phyloP scores from a whole-genome alignment of 768 basidiomycete species.

The Polyporus arcularius region DNA sequence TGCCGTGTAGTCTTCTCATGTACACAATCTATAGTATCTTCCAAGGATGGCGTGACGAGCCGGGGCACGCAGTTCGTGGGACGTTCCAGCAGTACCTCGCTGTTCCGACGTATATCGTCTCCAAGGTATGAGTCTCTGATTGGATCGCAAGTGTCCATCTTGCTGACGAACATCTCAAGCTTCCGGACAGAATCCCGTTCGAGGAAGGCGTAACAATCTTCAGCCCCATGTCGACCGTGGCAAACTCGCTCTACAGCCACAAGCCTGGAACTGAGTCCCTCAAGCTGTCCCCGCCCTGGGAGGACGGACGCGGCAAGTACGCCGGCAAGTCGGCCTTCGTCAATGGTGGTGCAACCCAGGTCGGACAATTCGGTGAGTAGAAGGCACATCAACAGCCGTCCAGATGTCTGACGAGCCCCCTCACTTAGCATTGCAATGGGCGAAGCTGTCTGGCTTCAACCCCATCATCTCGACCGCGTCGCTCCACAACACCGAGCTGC shows the following conservation, averaged over 20 bases:
- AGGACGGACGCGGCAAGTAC: slow-evolving; percentile 31
- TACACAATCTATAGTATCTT: background rate
- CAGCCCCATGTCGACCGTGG: slow-evolving; percentile 32
- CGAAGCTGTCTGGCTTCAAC: slow-evolving; percentile 14
- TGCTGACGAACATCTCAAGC: background rate
- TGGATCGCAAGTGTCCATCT: background rate
- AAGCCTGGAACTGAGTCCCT: slow-evolving; percentile 26
- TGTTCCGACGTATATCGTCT: background rate
- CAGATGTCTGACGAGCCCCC: background rate
- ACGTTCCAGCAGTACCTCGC: background rate
- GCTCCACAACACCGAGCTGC: slow-evolving; percentile 3
- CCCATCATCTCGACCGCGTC: slow-evolving; percentile 20
- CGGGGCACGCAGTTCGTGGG: background rate
- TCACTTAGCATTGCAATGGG: slow-evolving; percentile 13
- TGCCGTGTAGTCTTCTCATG: background rate
- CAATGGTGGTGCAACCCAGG: slow-evolving; percentile 39
- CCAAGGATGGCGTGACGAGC: background rate
- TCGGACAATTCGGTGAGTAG: slow-evolving; percentile 40
- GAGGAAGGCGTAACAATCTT: slow-evolving; percentile 43
- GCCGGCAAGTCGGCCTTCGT: slow-evolving; percentile 36
- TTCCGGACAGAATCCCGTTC: slow-evolving; percentile 23
- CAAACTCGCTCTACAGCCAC: slow-evolving; percentile 34
- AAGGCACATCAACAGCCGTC: too few species aligned
- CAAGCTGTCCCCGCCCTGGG: slow-evolving; percentile 36
- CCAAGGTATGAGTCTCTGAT: background rate